phyloP scores from a whole-genome alignment of 352 stramenopile species.

The Globisporangium iwayamae region DNA sequence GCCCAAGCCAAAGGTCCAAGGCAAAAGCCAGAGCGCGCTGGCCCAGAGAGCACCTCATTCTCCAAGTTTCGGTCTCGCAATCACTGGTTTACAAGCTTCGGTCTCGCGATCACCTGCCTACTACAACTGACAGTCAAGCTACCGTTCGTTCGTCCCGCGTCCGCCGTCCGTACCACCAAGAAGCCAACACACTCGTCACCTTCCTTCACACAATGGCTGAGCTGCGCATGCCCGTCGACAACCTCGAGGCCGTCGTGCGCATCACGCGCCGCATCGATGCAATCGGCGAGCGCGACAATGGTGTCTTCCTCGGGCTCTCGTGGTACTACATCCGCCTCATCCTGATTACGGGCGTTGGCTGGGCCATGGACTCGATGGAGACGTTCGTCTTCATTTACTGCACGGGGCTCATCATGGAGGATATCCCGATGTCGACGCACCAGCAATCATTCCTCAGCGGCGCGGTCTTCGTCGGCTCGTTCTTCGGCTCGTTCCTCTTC shows the following conservation, averaged over 20 bases:
- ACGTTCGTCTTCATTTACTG: conserved; percentile 71
- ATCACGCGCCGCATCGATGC: conserved; percentile 68
- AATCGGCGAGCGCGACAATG: conserved; percentile 47
- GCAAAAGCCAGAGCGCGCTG: background rate
- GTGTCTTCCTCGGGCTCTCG: conserved; percentile 53
- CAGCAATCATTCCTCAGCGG: conserved; percentile 43
- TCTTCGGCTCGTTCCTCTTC: conserved; percentile 58
- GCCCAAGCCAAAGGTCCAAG: no score
- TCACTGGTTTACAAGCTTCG: conserved; percentile 9
- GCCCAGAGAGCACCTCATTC: conserved; percentile 8
- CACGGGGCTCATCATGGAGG: conserved; percentile 29
- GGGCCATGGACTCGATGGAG: conserved; percentile 78
- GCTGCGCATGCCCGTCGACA: conserved; percentile 17
- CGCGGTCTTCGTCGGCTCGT: conserved; percentile 59
- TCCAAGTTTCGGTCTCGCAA: conserved; percentile 20
- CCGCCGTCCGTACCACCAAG: background rate
- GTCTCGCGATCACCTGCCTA: conserved; percentile 21
- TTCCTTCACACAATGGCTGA: conserved; percentile 4
- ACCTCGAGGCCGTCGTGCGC: conserved; percentile 49
- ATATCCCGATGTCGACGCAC: conserved; percentile 37
- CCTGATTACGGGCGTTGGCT: conserved; percentile 57
- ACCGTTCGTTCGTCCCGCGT: background rate
- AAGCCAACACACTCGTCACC: background rate
- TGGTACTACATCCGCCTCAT: conserved; percentile 72
- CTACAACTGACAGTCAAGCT: conserved; percentile 9